Conservation (phyloP, 305 asterid genomes). For the Fraxinus paxiana region DNA sequence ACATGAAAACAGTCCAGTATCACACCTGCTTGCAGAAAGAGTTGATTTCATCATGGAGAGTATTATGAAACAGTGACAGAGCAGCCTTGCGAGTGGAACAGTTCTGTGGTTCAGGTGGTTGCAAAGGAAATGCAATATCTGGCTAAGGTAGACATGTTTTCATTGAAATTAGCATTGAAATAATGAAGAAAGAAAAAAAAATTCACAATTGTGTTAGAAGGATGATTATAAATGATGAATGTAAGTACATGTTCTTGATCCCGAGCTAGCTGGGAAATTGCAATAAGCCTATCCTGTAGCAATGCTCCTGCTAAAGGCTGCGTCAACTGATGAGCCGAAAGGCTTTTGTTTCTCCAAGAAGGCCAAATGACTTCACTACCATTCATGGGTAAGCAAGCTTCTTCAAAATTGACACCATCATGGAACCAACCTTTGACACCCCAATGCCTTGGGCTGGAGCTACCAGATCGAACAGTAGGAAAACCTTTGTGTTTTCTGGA, state of each 20-base stretch:
- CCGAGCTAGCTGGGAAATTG: slow-evolving; percentile 89
- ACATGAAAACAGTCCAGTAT: slow-evolving; percentile 22
- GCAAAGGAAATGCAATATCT: slow-evolving; percentile 87
- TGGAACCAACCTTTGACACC: slow-evolving; percentile 98
- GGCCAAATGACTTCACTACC: slow-evolving; percentile 96
- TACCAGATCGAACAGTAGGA: slow-evolving; percentile 95
- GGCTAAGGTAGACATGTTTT: slow-evolving; percentile 54
- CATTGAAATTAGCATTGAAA: slow-evolving; percentile 24
- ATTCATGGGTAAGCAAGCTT: slow-evolving; percentile 74
- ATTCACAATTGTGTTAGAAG: slow-evolving; percentile 17
- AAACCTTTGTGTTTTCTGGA: slow-evolving; percentile 88
- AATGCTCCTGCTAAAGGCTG: slow-evolving; percentile 91
- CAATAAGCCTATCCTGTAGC: slow-evolving; percentile 92
- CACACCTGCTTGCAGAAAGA: slow-evolving; percentile 88
- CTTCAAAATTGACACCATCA: slow-evolving; percentile 84
- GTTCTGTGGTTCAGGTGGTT: slow-evolving; percentile 69
- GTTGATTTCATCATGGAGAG: slow-evolving; percentile 80
- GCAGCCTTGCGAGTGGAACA: slow-evolving; percentile 54
- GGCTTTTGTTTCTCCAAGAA: slow-evolving; percentile 89
- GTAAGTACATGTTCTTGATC: slow-evolving; percentile 88
- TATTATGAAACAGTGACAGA: slow-evolving; percentile 57
- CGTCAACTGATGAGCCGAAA: slow-evolving; percentile 69
- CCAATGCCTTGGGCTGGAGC: slow-evolving; percentile 99
- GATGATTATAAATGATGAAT: slow-evolving; percentile 6
- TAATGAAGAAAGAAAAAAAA: neutral